Percentiles rank a stretch among this genome's conserved stretches.
Evolutionary conservation across 139 green algal species (phyloP).

Genomic region (Chlorella sorokiniana): DNA sequence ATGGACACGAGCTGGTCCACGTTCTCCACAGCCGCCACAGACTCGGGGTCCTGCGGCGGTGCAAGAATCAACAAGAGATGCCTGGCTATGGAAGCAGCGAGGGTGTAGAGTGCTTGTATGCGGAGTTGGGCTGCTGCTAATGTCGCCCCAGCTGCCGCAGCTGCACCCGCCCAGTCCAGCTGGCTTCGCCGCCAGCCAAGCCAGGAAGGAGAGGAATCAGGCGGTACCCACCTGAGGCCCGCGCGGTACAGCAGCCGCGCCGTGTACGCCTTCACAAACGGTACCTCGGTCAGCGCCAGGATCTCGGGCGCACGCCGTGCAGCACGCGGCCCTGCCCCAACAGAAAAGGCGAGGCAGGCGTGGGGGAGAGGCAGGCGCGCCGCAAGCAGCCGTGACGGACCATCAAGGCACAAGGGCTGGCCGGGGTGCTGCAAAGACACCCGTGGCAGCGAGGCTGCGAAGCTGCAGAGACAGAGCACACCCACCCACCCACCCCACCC

Average conservation of each 20-base stretch:
- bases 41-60: conserved; percentile 57
- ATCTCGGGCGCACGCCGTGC: conserved; percentile 73
- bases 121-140: too few relatives aligned
- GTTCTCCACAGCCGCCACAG: conserved; percentile 57
- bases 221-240: conserved; percentile 54
- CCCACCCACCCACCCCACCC: too few relatives aligned
- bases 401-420: too few relatives aligned
- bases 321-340: conserved; percentile 53
- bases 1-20: conserved; percentile 52
- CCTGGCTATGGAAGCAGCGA: too few relatives aligned
- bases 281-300: conserved; percentile 80
- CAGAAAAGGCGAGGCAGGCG: neutral
- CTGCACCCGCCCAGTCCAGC: too few relatives aligned
- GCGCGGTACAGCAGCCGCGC: conserved; percentile 82
- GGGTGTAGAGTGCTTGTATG: too few relatives aligned
- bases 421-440: too few relatives aligned
- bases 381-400: too few relatives aligned
- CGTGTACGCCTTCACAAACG: conserved; percentile 59
- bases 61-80: neutral
- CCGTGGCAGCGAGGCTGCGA: too few relatives aligned
- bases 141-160: too few relatives aligned
- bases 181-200: too few relatives aligned
- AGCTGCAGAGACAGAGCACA: too few relatives aligned
- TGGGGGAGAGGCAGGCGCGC: neutral
- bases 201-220: neutral